Evolutionary conservation across 1,139 yeast species (phyloP), one percentile per base, ranked within the genome.

Genomic region (Candida sanyaensis): DNA sequence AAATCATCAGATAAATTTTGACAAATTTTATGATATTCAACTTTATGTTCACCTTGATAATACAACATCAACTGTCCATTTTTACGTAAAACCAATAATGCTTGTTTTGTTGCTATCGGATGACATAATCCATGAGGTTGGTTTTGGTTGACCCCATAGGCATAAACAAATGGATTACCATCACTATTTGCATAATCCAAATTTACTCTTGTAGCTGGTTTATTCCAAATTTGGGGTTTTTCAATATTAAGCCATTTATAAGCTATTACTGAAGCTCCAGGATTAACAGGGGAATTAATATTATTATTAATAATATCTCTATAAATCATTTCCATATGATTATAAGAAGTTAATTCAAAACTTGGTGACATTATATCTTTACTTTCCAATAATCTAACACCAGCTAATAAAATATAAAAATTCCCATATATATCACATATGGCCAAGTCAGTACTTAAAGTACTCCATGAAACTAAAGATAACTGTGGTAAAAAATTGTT

Each of bases 161-260:
- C 63, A 58, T 79, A 83, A 6, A 63, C 53, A 41, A 63, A 53
- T 13, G 64, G 56, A 26, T 37, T 27, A 6, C 32, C 41, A 26
- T 27, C 23, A 10, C 32, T 33, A 24, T 17, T 11, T 64, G 28
- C 2, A 26, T 26, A 26, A 26, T 26, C 46, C 3, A 55, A 56
- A 43, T 63, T 63, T 0, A 66, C 62, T 41, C 66, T 49, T 1
- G 57, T 55, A 0, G 88, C 86, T 1, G 86, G 84, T 21, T 77
- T 71, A 55, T 75, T 80, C 21, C 77, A 69, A 41, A 83, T 69
- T 50, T 80, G 80, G 0, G 86, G 78, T 55, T 87, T 87, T 45
- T 86, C 89, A 11, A 81, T 71, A 44, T 83, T 82, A 39, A 88
- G 69, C 96, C 96, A 88, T 54, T 81, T 79, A 62, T 84, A 78